phyloP scores from a whole-genome alignment of 345 rosid genomes.

The Psidium friedrichsthalianum region DNA sequence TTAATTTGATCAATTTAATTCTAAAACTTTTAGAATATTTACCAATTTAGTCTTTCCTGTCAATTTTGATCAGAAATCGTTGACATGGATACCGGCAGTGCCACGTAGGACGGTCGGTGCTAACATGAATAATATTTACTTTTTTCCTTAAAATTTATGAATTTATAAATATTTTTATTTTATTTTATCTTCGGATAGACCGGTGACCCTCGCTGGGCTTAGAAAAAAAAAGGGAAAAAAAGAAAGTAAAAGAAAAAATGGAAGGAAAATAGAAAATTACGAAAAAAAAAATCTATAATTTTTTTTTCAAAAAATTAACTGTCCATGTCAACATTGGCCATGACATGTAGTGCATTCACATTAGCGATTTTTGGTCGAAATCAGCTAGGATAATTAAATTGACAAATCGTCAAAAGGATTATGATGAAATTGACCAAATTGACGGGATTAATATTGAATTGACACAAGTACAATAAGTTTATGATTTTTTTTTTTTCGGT shows the following conservation, averaged over 20 bases:
- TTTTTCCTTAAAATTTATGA: too few relatives aligned
- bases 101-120: too few relatives aligned
- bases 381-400: fast-evolving
- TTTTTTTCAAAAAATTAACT: background rate
- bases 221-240: too few relatives aligned
- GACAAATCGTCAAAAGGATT: background rate
- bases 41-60: background rate
- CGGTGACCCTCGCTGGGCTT: too few relatives aligned
- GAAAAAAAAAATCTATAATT: too few relatives aligned
- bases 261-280: too few relatives aligned
- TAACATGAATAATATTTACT: too few relatives aligned
- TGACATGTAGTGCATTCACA: fast-evolving
- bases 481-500: too few relatives aligned
- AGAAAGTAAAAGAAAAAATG: background rate
- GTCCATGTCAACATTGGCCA: fast-evolving
- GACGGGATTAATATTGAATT: fast-evolving
- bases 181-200: too few relatives aligned
- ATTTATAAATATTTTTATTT: too few relatives aligned
- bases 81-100: background rate
- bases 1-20: background rate
- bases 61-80: background rate
- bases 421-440: background rate
- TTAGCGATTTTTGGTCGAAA: background rate
- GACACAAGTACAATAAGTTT: background rate
- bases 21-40: fast-evolving